Evolutionary conservation across 2,329 filamentous ascomycete genomes (phyloP).

Genomic region (Penicillium sp.): DNA sequence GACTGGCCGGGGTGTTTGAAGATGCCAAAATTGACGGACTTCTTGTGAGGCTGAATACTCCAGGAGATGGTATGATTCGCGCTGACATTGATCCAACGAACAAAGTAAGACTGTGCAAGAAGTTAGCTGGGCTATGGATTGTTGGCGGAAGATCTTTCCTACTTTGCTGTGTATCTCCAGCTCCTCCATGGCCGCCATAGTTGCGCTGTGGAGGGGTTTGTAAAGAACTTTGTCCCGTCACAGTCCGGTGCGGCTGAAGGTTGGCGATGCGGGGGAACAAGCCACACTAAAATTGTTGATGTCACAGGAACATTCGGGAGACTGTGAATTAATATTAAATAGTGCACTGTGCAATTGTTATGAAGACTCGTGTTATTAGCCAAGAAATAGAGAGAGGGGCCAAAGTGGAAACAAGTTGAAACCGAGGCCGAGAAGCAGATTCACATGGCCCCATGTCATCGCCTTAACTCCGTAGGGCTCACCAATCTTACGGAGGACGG

Average conservation of each 20-base stretch:
- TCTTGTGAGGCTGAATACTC: conserved; percentile 97
- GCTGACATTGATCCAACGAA: conserved; percentile 92
- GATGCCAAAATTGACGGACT: conserved; percentile 96
- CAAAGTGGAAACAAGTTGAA: conserved; percentile 12
- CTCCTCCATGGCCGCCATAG: conserved; percentile 92
- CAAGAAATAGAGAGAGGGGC: neutral
- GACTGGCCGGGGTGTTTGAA: conserved; percentile 87
- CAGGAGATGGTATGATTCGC: conserved; percentile 91
- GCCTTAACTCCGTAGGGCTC: neutral
- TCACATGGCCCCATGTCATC: conserved; percentile 18
- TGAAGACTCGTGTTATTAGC: neutral
- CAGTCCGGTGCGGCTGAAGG: conserved; percentile 23
- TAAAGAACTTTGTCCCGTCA: conserved; percentile 13
- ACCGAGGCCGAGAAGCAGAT: conserved; percentile 21
- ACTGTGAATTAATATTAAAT: neutral
- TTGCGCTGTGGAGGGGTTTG: conserved; percentile 15
- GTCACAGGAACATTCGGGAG: neutral
- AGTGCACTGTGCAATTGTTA: neutral
- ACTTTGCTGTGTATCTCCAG: conserved; percentile 98
- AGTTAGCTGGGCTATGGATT: neutral
- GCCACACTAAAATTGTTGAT: conserved; percentile 4
- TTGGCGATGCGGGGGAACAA: conserved; percentile 15
- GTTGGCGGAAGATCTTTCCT: conserved; percentile 20
- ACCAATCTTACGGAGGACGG: no score
- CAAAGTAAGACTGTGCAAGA: conserved; percentile 71